Evolutionary conservation across 805 yeast species (phyloP).

Genomic region (Osmozyma mogii): DNA sequence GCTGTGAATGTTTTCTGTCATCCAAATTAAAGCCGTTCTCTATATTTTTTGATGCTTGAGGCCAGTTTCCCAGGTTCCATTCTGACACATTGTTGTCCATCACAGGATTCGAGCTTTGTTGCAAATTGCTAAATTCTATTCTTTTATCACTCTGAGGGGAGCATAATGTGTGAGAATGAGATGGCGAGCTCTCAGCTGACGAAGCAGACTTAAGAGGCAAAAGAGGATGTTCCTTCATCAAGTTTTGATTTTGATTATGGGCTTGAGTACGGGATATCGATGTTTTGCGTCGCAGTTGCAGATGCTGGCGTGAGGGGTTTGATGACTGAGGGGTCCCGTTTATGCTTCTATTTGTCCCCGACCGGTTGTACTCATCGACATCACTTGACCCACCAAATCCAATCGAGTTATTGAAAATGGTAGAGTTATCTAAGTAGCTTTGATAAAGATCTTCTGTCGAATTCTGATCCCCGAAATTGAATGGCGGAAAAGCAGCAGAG

Average conservation of each 20-base stretch:
- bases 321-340: conserved; percentile 8
- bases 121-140: not conserved
- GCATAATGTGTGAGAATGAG: conserved; percentile 1
- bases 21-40: conserved; percentile 1
- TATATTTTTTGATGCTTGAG: no score
- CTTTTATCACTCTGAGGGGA: not conserved
- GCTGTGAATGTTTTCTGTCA: not conserved
- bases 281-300: conserved; percentile 10
- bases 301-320: conserved; percentile 11
- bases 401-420: conserved; percentile 6
- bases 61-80: not conserved
- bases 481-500: conserved; percentile 14
- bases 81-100: not conserved
- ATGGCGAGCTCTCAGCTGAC: conserved; percentile 3
- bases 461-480: conserved; percentile 8
- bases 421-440: conserved; percentile 4
- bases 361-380: no score
- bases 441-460: conserved; percentile 11
- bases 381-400: no score
- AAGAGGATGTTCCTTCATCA: conserved; percentile 4
- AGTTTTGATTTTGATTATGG: conserved; percentile 7
- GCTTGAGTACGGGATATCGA: conserved; percentile 10
- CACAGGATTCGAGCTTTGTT: not conserved
- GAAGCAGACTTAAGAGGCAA: conserved; percentile 1
- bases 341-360: no score